Percentiles rank a stretch among this genome's conserved stretches.
These are phyloP conservation scores for Crithidia fasciculata DNA, from an alignment of 208 protist species.

Conservation along the genomic window DNA sequence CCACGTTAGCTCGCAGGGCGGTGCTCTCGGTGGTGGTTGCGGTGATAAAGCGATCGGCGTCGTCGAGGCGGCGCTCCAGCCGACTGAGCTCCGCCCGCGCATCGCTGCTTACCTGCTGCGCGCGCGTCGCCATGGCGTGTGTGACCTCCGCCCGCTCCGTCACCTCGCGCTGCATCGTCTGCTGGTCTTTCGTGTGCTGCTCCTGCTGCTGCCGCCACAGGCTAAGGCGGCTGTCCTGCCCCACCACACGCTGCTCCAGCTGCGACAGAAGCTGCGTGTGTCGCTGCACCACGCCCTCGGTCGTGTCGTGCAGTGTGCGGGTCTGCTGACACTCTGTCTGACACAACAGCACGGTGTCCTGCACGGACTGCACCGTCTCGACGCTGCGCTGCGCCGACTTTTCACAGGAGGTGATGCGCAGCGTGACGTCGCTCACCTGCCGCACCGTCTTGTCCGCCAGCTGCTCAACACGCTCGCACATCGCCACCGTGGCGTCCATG, in stretches of 20 bases:
- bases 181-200: slow-evolving; percentile 50
- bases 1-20: slow-evolving; percentile 16
- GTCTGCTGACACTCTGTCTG: slow-evolving; percentile 21
- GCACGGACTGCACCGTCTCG: slow-evolving; percentile 22
- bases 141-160: slow-evolving; percentile 51
- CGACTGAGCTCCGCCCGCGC: slow-evolving; percentile 68
- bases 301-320: slow-evolving; percentile 2
- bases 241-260: slow-evolving; percentile 52
- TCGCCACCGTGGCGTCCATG: slow-evolving; percentile 52
- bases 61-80: slow-evolving; percentile 65
- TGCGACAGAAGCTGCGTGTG: slow-evolving; percentile 26
- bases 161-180: slow-evolving; percentile 50
- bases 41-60: slow-evolving; percentile 15
- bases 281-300: slow-evolving; percentile 19
- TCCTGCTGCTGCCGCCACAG: slow-evolving; percentile 57
- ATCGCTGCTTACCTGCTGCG: slow-evolving; percentile 55
- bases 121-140: slow-evolving; percentile 49
- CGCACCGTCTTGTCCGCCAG: slow-evolving; percentile 40
- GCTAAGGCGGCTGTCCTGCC: slow-evolving; percentile 36
- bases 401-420: slow-evolving; percentile 43
- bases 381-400: slow-evolving; percentile 21
- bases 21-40: slow-evolving; percentile 16
- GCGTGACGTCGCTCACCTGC: slow-evolving; percentile 29
- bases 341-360: slow-evolving; percentile 36
- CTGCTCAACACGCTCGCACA: slow-evolving; percentile 57